Base-by-base conservation (phyloP, 1,139 yeast genomes). In the Wickerhamomyces sp. region DNA sequence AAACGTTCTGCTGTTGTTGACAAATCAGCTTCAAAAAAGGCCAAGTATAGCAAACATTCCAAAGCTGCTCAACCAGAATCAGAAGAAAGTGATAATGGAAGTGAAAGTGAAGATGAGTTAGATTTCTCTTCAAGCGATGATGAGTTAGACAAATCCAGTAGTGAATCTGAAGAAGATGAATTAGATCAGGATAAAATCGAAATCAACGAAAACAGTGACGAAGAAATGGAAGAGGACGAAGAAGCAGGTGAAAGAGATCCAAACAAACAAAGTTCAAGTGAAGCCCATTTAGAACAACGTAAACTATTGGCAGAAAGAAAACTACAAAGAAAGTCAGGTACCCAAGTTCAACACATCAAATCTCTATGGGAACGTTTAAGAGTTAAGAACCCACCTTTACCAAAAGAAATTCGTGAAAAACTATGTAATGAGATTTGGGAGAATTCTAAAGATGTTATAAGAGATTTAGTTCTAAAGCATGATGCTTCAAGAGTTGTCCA, bases 401-500 rank as follows among this genome's bases (percentile, higher is more conserved):
- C 96, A 42, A 83, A 84, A 54, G 81, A 75, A 49, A 78, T 84
- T 34, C 82, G 97, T 64, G 86, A 84, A 51, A 84, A 84, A 66
- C 72, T 90, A 42, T 79, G 93, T 60, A 76, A 85, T 56, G 94
- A 91, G 66, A 82, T 88, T 37, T 91, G 97, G 96, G 81, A 76
- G 26, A 75, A 88, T 51, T 73, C 95, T 41, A 78, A 84, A 59
- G 91, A 85, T 59, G 80, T 81, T 42, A 78, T 90, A 46, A 79
- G 79, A 56, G 98, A 91, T 59, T 75, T 93, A 55, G 97, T 91
- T 36, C 67, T 93, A 70, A 91, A 93, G 71, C 99, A 93, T 63
- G 99, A 93, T 73, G 94, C 98, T 15, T 89, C 96, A 31, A 79
- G 99, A 69, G 94, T 93, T 46, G 95, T 93, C 30, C 99, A 93